A percentile compares a stretch with the other conserved stretches of the same genome.
phyloP scores from a whole-genome alignment of 1,139 yeast species.

The Yamadazyma triangularis region DNA sequence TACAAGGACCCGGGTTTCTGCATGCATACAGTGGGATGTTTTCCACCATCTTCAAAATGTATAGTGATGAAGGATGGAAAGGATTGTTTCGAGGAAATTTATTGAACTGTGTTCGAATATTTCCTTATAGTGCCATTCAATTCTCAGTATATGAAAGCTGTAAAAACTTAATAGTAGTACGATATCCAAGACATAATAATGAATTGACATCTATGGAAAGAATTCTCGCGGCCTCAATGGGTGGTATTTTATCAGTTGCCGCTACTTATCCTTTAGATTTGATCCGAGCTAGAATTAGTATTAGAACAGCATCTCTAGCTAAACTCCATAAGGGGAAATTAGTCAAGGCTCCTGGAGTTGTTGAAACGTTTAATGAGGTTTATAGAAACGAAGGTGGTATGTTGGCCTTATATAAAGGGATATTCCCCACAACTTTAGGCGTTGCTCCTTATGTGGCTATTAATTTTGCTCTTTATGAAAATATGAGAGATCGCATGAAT shows the following conservation, averaged over 20 bases:
- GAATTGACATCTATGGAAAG: constrained; percentile 50
- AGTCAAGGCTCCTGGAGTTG: constrained; percentile 63
- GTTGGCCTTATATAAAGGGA: constrained; percentile 74
- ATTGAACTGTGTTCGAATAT: constrained; percentile 79
- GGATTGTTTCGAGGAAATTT: constrained; percentile 92
- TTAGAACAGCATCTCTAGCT: constrained; percentile 78
- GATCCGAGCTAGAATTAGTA: constrained; percentile 81
- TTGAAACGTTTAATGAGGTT: constrained; percentile 53
- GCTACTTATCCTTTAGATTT: constrained; percentile 91
- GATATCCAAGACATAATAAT: constrained; percentile 21
- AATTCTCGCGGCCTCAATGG: constrained; percentile 71
- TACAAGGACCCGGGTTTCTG: constrained; percentile 70
- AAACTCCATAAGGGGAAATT: constrained; percentile 44
- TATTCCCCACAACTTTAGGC: constrained; percentile 84
- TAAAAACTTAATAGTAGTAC: constrained; percentile 42
- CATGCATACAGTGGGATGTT: constrained; percentile 70
- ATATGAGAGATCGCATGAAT: constrained; percentile 56
- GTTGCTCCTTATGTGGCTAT: constrained; percentile 96
- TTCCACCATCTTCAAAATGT: constrained; percentile 72
- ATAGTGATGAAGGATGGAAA: constrained; percentile 82
- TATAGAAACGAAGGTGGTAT: constrained; percentile 79
- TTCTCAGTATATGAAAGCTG: constrained; percentile 78
- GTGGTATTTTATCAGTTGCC: constrained; percentile 76
- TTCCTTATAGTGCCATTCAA: constrained; percentile 95
- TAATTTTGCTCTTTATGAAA: constrained; percentile 87